Conservation (phyloP, 2,329 filamentous ascomycete species). For the Colletotrichum lentis region DNA sequence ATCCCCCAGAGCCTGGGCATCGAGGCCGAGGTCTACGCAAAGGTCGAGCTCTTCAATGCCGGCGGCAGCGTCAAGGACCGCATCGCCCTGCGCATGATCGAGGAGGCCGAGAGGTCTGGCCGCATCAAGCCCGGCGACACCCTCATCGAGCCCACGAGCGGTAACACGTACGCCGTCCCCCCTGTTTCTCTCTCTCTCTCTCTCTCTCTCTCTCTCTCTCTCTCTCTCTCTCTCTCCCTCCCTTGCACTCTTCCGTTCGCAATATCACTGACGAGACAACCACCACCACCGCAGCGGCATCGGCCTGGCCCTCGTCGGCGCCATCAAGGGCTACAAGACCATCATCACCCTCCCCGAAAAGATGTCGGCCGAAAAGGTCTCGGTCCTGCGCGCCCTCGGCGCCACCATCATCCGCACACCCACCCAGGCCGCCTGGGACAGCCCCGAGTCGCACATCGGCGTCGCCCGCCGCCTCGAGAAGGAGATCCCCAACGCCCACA, state of each 20-base stretch:
- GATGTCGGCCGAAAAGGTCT: constrained; percentile 98
- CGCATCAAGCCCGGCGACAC: constrained; percentile 97
- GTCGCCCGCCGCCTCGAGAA: constrained; percentile 90
- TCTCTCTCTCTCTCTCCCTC: background rate
- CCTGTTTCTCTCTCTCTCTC: background rate
- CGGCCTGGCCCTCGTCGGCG: constrained; percentile 89
- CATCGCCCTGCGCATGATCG: constrained; percentile 96
- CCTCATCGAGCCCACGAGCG: constrained; percentile 96
- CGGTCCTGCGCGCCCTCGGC: constrained; percentile 89
- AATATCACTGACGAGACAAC: constrained; percentile 44
- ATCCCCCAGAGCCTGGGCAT: constrained; percentile 91
- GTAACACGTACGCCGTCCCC: constrained; percentile 75
- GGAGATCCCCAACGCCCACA: constrained; percentile 96
- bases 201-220: too few species aligned
- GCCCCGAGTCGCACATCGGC: constrained; percentile 95
- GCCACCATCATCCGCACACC: constrained; percentile 98
- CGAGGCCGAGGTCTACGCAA: constrained; percentile 87
- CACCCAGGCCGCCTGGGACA: constrained; percentile 93
- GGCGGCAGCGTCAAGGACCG: constrained; percentile 94
- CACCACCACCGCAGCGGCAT: constrained; percentile 68
- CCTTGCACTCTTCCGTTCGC: background rate
- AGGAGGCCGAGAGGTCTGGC: constrained; percentile 89
- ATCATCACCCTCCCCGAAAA: constrained; percentile 99
- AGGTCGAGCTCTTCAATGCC: constrained; percentile 92
- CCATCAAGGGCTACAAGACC: constrained; percentile 96